phyloP scores from a whole-genome alignment of 257 asterid genomes.

The Nicotiana sylvestris region DNA sequence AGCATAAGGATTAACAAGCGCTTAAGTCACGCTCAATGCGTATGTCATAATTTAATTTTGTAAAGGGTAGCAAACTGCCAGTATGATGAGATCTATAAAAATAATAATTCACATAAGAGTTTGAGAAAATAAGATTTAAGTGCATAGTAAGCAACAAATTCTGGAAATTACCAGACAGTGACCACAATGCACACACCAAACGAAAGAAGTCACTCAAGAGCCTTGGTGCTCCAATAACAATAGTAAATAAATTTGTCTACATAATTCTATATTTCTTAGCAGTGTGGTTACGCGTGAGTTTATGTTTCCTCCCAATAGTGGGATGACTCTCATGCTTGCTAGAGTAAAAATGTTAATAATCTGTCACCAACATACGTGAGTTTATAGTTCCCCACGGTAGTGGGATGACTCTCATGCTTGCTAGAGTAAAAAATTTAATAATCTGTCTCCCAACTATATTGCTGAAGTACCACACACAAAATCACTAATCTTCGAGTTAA shows the following conservation, averaged over 20 bases:
- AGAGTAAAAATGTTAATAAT: neutral
- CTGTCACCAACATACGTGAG: no score
- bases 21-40: neutral
- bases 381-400: neutral
- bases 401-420: neutral
- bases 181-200: neutral
- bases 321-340: neutral
- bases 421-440: neutral
- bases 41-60: neutral
- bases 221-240: neutral
- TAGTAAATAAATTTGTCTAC: neutral
- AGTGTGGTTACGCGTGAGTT: neutral
- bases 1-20: neutral
- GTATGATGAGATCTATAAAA: neutral
- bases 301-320: neutral
- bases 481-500: neutral
- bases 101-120: neutral
- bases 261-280: neutral
- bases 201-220: neutral
- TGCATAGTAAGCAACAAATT: neutral
- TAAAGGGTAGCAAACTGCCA: neutral
- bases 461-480: neutral
- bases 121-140: neutral
- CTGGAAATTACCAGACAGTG: neutral
- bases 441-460: neutral